These are phyloP conservation scores for Psilocybe sp. DNA, from an alignment of 768 basidiomycete genomes.

Conservation along the genomic window DNA sequence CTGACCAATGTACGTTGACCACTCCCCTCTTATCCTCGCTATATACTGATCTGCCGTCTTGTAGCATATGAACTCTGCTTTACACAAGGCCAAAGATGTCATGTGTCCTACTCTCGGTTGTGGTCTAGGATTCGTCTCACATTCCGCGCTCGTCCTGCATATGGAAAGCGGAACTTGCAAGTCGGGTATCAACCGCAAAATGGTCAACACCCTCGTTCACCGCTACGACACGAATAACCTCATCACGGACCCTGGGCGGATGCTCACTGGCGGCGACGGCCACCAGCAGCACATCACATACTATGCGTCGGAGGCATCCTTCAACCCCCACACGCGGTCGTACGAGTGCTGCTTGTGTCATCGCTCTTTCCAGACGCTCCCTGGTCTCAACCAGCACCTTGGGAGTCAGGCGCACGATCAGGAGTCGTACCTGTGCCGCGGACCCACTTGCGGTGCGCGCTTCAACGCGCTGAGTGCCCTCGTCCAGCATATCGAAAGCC, in stretches of 20 bases:
- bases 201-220: slow-evolving; percentile 38
- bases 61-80: too few relatives aligned
- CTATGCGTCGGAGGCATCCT: slow-evolving; percentile 37
- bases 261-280: slow-evolving; percentile 33
- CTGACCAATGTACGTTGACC: too few relatives aligned
- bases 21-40: too few relatives aligned
- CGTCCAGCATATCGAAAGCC: slow-evolving; percentile 62
- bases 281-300: slow-evolving; percentile 14
- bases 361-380: slow-evolving; percentile 32
- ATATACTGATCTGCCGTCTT: too few relatives aligned
- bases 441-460: slow-evolving; percentile 31
- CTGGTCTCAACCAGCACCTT: slow-evolving; percentile 54
- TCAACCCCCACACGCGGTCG: not conserved
- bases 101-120: too few relatives aligned
- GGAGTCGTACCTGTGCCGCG: slow-evolving; percentile 51
- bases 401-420: slow-evolving; percentile 53
- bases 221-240: slow-evolving; percentile 31
- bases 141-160: slow-evolving; percentile 35
- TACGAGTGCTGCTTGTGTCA: slow-evolving; percentile 68
- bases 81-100: too few relatives aligned
- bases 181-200: slow-evolving; percentile 37
- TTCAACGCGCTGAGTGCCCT: slow-evolving; percentile 53
- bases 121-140: too few relatives aligned
- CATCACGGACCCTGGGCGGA: slow-evolving; percentile 52
- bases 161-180: slow-evolving; percentile 54